These are phyloP conservation scores for Magnusiomyces ingens DNA, from an alignment of 1,139 yeast genomes.

Conservation along the genomic window DNA sequence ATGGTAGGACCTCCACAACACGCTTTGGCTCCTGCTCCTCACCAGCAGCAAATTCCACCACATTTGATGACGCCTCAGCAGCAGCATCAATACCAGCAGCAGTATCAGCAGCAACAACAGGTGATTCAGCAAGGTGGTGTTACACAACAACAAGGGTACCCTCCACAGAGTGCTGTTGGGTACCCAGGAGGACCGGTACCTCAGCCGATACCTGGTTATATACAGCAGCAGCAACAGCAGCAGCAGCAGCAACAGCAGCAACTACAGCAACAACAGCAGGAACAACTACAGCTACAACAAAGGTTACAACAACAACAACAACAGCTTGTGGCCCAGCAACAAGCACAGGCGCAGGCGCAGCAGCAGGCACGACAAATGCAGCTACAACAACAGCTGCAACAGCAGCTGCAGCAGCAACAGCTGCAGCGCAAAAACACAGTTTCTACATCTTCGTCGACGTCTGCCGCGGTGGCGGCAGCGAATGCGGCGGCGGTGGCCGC, in stretches of 20 bases:
- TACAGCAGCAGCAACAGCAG: slow-evolving; percentile 16
- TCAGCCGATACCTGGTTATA: slow-evolving; percentile 5
- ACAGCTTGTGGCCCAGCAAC: slow-evolving; percentile 2
- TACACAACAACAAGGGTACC: neutral
- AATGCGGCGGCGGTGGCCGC: neutral
- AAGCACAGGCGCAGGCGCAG: slow-evolving; percentile 2
- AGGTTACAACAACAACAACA: slow-evolving; percentile 7
- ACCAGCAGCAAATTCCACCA: neutral
- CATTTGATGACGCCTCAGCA: neutral
- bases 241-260: slow-evolving; percentile 6
- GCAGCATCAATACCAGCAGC: slow-evolving; percentile 5
- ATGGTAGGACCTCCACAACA: neutral
- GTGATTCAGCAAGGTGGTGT: slow-evolving; percentile 2
- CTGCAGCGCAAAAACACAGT: slow-evolving; percentile 18
- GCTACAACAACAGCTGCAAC: slow-evolving; percentile 19
- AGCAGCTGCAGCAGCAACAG: slow-evolving; percentile 16
- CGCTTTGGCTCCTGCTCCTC: slow-evolving; percentile 2
- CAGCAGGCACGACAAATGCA: slow-evolving; percentile 2
- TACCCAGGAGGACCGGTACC: neutral
- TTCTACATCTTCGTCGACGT: slow-evolving; percentile 15
- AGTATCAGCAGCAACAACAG: neutral
- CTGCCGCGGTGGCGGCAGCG: slow-evolving; percentile 11
- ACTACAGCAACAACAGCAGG: slow-evolving; percentile 4
- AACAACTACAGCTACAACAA: slow-evolving; percentile 1
- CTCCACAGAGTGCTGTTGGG: neutral